Evolutionary conservation across 2,329 filamentous ascomycete genomes (phyloP).

Genomic region (Calonectria multiphialidica): DNA sequence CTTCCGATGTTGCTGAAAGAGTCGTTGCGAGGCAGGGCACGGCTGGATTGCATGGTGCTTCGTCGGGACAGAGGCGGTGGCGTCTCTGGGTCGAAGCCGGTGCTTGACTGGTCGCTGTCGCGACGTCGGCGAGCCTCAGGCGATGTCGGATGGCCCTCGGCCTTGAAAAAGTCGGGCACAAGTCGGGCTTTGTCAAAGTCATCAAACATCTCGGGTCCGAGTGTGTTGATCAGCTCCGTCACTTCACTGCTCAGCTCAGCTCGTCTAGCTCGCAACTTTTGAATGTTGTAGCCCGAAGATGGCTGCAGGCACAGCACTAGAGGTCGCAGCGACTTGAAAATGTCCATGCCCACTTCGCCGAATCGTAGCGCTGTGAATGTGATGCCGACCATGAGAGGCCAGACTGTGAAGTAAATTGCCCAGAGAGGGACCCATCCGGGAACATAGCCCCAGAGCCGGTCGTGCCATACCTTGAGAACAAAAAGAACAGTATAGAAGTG

Average conservation of each 20-base stretch:
- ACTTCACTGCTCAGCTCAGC: slow-evolving; percentile 84
- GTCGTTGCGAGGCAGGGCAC: slow-evolving; percentile 83
- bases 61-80: slow-evolving; percentile 56
- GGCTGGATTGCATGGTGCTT: slow-evolving; percentile 67
- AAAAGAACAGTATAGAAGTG: slow-evolving; percentile 83
- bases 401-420: slow-evolving; percentile 79
- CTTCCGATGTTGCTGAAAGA: slow-evolving; percentile 91
- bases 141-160: slow-evolving; percentile 43
- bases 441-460: slow-evolving; percentile 85
- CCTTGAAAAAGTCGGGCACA: slow-evolving; percentile 66
- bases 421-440: slow-evolving; percentile 86
- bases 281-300: slow-evolving; percentile 84
- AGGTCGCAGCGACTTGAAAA: slow-evolving; percentile 92
- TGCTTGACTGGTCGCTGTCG: slow-evolving; percentile 63
- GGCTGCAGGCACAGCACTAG: slow-evolving; percentile 88
- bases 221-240: slow-evolving; percentile 91
- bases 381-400: slow-evolving; percentile 85
- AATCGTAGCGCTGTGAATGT: slow-evolving; percentile 95
- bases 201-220: slow-evolving; percentile 96
- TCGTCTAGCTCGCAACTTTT: slow-evolving; percentile 79
- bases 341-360: slow-evolving; percentile 99
- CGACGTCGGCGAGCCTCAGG: slow-evolving; percentile 49
- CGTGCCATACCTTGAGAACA: slow-evolving; percentile 82
- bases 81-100: slow-evolving; percentile 52
- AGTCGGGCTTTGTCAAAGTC: slow-evolving; percentile 88